A percentile compares a stretch with the other conserved stretches of the same genome.
Evolutionary conservation across 2,329 filamentous ascomycete species (phyloP).

Genomic region (Chaetomiaceae sp.): DNA sequence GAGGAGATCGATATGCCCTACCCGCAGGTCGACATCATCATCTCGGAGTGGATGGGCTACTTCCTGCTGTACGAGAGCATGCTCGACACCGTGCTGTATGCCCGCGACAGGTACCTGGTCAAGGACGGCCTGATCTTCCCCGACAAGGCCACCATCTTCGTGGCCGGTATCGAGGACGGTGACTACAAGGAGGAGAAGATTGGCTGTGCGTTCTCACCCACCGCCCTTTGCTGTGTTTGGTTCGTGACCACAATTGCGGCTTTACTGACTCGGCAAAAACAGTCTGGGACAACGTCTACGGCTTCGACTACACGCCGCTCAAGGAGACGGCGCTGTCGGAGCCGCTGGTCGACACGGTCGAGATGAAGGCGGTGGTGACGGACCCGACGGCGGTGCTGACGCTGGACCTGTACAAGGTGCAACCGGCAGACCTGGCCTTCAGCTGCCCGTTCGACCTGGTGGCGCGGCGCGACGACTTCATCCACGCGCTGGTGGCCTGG

Average conservation of each 20-base stretch:
- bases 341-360: slow-evolving; percentile 94
- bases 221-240: neutral
- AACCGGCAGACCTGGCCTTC: slow-evolving; percentile 76
- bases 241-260: slow-evolving; percentile 17
- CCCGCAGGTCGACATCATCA: slow-evolving; percentile 97
- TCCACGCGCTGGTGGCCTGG: slow-evolving; percentile 95
- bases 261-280: slow-evolving; percentile 20
- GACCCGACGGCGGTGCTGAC: slow-evolving; percentile 80
- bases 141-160: slow-evolving; percentile 96
- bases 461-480: slow-evolving; percentile 82
- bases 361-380: slow-evolving; percentile 93
- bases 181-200: slow-evolving; percentile 99
- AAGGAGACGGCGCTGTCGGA: slow-evolving; percentile 91
- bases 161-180: slow-evolving; percentile 95
- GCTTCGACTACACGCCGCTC: slow-evolving; percentile 91
- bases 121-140: slow-evolving; percentile 93
- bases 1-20: slow-evolving; percentile 93
- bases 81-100: slow-evolving; percentile 96
- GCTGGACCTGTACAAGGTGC: slow-evolving; percentile 90
- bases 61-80: slow-evolving; percentile 98
- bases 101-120: slow-evolving; percentile 82
- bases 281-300: slow-evolving; percentile 99
- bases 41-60: slow-evolving; percentile 99
- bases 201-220: slow-evolving; percentile 64
- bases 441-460: slow-evolving; percentile 67